phyloP scores from a whole-genome alignment of 768 basidiomycete species.

The Amanita molliuscula region DNA sequence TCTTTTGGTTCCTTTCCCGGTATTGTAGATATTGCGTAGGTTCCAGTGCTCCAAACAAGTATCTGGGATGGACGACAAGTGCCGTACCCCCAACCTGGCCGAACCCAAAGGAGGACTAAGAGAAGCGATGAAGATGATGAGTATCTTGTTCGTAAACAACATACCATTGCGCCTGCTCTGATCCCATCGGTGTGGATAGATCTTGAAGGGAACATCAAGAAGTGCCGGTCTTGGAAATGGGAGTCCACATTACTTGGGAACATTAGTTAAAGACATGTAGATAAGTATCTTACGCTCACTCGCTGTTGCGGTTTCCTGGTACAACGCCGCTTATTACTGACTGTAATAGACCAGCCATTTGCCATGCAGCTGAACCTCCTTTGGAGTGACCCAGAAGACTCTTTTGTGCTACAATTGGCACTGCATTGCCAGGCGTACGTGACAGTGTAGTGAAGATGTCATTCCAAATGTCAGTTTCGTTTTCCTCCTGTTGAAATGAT shows the following conservation, averaged over 20 bases:
- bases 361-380: slow-evolving; percentile 98
- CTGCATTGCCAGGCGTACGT: slow-evolving; percentile 91
- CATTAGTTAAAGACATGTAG: not conserved
- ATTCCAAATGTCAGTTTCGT: slow-evolving; percentile 97
- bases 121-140: not conserved
- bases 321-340: slow-evolving; percentile 77
- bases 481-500: slow-evolving; percentile 61
- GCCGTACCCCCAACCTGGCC: slow-evolving; percentile 96
- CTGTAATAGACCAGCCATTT: slow-evolving; percentile 87
- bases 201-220: slow-evolving; percentile 96
- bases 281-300: slow-evolving; percentile 43
- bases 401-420: slow-evolving; percentile 97
- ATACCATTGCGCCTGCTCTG: slow-evolving; percentile 76
- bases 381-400: slow-evolving; percentile 95
- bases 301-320: slow-evolving; percentile 93
- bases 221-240: slow-evolving; percentile 78
- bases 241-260: slow-evolving; percentile 79
- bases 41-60: slow-evolving; percentile 78
- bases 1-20: slow-evolving; percentile 52
- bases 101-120: slow-evolving; percentile 90
- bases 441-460: slow-evolving; percentile 83
- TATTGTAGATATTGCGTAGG: slow-evolving; percentile 75
- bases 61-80: slow-evolving; percentile 83
- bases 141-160: slow-evolving; percentile 12
- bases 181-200: slow-evolving; percentile 92